Conservation (phyloP, 768 basidiomycete species). For the Tricholoma sp. region DNA sequence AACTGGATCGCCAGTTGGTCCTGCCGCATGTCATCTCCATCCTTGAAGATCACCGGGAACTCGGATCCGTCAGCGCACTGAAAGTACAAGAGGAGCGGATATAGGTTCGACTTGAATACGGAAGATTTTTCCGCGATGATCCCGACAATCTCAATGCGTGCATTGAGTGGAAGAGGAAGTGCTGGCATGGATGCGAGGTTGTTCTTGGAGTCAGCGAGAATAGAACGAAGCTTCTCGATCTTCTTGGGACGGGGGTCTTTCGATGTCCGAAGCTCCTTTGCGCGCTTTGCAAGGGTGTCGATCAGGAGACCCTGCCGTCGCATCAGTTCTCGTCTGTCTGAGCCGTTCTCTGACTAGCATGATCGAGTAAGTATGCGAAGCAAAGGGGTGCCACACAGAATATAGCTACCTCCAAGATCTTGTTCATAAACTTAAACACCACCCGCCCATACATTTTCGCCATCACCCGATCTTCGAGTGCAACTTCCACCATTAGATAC, state of each 20-base stretch:
- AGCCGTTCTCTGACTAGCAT: slow-evolving; percentile 63
- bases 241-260: slow-evolving; percentile 96
- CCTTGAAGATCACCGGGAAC: slow-evolving; percentile 97
- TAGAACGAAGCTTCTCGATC: slow-evolving; percentile 89
- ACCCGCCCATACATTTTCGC: slow-evolving; percentile 94
- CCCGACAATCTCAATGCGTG: slow-evolving; percentile 77
- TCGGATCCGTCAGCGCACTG: slow-evolving; percentile 79
- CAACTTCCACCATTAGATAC: slow-evolving; percentile 97
- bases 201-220: slow-evolving; percentile 82
- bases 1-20: slow-evolving; percentile 97
- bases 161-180: slow-evolving; percentile 87
- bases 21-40: slow-evolving; percentile 97
- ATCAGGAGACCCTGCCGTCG: slow-evolving; percentile 89
- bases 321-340: slow-evolving; percentile 81
- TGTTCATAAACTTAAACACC: slow-evolving; percentile 85
- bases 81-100: slow-evolving; percentile 87
- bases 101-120: slow-evolving; percentile 96
- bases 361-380: not conserved
- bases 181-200: slow-evolving; percentile 74
- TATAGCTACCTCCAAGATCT: slow-evolving; percentile 70
- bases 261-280: slow-evolving; percentile 80
- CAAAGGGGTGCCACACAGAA: not conserved
- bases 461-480: slow-evolving; percentile 77
- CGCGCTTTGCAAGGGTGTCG: slow-evolving; percentile 78
- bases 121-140: slow-evolving; percentile 90